phyloP scores from a whole-genome alignment of 1,284 basidiomycete genomes.

The Tausonia pullulans region DNA sequence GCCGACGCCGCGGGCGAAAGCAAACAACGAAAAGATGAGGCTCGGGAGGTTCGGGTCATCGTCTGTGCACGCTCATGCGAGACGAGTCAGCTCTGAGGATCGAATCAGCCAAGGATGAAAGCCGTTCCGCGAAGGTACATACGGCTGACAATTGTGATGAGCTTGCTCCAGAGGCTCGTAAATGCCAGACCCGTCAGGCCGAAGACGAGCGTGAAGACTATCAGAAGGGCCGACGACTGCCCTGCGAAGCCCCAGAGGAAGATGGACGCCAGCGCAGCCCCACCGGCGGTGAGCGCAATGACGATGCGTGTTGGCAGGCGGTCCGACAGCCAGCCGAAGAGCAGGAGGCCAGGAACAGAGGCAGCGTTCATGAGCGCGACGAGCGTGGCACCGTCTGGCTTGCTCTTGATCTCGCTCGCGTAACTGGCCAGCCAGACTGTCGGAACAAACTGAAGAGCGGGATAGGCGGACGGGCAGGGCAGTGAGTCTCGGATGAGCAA shows the following conservation, averaged over 20 bases:
- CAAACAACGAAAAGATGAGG: constrained; percentile 30
- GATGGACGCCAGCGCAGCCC: constrained; percentile 27
- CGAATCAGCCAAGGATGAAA: no score
- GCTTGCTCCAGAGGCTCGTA: constrained; percentile 28
- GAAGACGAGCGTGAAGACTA: constrained; percentile 26
- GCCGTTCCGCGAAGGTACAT: no score
- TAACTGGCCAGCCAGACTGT: constrained; percentile 15
- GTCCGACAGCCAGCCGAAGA: constrained; percentile 32
- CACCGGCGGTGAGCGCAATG: constrained; percentile 27
- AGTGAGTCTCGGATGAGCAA: no score
- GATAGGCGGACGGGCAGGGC: no score
- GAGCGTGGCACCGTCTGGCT: constrained; percentile 30
- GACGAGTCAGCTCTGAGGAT: no score
- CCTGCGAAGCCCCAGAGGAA: constrained; percentile 33
- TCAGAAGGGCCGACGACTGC: constrained; percentile 23
- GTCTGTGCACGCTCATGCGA: constrained; percentile 15
- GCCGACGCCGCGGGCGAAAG: constrained; percentile 30
- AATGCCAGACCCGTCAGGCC: constrained; percentile 27
- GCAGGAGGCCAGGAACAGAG: constrained; percentile 29
- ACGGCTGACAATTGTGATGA: constrained; percentile 27
- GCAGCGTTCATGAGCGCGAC: constrained; percentile 34
- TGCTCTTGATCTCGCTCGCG: constrained; percentile 25
- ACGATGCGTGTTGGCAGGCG: constrained; percentile 24
- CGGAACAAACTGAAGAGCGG: neutral
- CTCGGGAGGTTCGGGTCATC: constrained; percentile 30